Base-by-base conservation (phyloP, 2,329 filamentous ascomycete genomes). In the Colletotrichum shisoi region DNA sequence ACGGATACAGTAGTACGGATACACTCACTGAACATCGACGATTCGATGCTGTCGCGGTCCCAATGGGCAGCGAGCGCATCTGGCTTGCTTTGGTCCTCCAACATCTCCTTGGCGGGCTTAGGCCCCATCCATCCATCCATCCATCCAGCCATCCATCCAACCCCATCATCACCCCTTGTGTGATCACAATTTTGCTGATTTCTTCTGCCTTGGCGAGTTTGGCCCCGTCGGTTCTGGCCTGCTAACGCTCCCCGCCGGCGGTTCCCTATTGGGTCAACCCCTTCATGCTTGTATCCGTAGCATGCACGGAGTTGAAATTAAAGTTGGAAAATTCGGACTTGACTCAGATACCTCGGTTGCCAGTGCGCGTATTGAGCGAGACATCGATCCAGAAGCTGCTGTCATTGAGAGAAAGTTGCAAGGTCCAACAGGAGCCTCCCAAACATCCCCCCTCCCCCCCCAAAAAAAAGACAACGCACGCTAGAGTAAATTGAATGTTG, bases 61-160 rank as follows among this genome's bases (percentile, higher is more conserved):
- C 24, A 57, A 61, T 24, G 27, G 51, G 19, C 19, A 52, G 8
- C 54, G 44, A 40, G 46, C 15, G 62, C 63, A 21, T 51, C 19
- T 61, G 27, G 15, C 17, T 17, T 46, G 19, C 48, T 45, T 31
- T 45, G 46, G 46, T 46, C 57, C 12, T 39, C 31, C 19, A 37
- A 40, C 19, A 21, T 21, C n/a, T 53, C 31, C 60, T 67, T 54
- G 63, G 60, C 40, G 24, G 42, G 27, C 63, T 67, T 58, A 52
- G 59, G 53, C 24, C 24, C 19, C 21, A 21, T 21, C 21, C 21
- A 21, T 21, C 21, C 21, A 24, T 59, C 17, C 53, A 46, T 31
- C 27, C 24, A 27, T 24, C 24, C 24, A 24, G 54, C 63, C 34
- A 24, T 59, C 17, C 53, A 46, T 31, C 27, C 27, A 8, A 8